Percentiles rank a stretch among this genome's conserved stretches.
These are phyloP conservation scores for Neonectria magnoliae DNA, from an alignment of 2,329 filamentous ascomycete species.

Conservation along the genomic window DNA sequence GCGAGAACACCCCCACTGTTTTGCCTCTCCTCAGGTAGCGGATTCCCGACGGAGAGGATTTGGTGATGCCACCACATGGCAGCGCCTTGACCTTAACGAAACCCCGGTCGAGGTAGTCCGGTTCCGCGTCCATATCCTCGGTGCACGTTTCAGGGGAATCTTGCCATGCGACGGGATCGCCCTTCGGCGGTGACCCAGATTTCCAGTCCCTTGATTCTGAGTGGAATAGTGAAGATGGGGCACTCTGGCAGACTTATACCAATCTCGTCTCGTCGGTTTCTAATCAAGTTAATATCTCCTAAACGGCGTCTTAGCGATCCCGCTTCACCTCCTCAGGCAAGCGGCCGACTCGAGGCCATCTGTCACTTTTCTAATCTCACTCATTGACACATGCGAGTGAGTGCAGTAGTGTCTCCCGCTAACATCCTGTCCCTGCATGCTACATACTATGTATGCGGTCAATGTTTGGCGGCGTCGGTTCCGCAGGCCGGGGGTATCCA, in stretches of 20 bases:
- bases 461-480: conserved; percentile 15
- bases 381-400: conserved; percentile 23
- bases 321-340: conserved; percentile 17
- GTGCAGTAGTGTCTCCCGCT: conserved; percentile 15
- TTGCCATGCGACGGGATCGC: conserved; percentile 33
- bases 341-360: conserved; percentile 9
- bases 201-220: conserved; percentile 26
- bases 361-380: conserved; percentile 22
- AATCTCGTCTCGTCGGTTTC: conserved; percentile 30
- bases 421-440: conserved; percentile 23
- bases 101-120: conserved; percentile 21
- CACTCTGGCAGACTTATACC: conserved; percentile 8
- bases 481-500: conserved; percentile 14
- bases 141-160: conserved; percentile 37
- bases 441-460: conserved; percentile 2
- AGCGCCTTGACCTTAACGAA: conserved; percentile 16
- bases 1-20: conserved; percentile 35
- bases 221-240: neutral
- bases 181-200: conserved; percentile 31
- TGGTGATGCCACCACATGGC: conserved; percentile 33
- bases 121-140: conserved; percentile 32
- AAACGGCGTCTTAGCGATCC: conserved; percentile 7
- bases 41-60: conserved; percentile 19
- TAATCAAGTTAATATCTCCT: conserved; percentile 20
- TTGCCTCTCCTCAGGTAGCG: conserved; percentile 23